phyloP scores from a whole-genome alignment of 139 green algal genomes.

The Tetradesmus lagerheimii region DNA sequence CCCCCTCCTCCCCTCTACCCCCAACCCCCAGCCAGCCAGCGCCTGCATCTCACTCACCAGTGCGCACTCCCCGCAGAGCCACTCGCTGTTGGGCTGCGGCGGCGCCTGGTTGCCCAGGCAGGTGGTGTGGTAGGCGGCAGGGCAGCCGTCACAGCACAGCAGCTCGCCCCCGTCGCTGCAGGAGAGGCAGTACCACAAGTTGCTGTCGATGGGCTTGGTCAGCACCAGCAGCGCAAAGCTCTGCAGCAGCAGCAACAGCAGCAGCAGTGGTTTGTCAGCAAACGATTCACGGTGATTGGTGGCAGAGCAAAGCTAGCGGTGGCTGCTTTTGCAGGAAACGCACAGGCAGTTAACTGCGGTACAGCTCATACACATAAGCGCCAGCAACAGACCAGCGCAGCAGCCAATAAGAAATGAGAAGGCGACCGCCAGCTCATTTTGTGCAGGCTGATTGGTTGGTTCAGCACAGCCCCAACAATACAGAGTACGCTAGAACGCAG shows the following conservation, averaged over 20 bases:
- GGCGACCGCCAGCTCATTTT: too few species aligned
- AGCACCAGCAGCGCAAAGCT: conserved; percentile 44
- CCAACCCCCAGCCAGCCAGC: not conserved
- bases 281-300: not conserved
- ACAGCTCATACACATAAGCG: too few species aligned
- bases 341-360: too few species aligned
- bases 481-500: too few species aligned
- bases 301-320: too few species aligned
- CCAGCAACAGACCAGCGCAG: too few species aligned
- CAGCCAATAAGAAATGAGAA: too few species aligned
- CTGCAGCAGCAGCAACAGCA: conserved; percentile 18
- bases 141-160: conserved; percentile 94
- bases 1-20: not conserved
- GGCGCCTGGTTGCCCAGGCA: conserved; percentile 67
- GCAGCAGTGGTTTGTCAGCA: not conserved
- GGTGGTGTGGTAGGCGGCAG: conserved; percentile 88
- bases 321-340: too few species aligned
- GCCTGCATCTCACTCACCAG: not conserved
- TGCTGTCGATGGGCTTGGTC: conserved; percentile 19
- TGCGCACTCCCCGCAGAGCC: conserved; percentile 30
- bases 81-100: conserved; percentile 13
- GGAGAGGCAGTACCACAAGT: conserved; percentile 43
- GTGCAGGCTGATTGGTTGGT: too few species aligned
- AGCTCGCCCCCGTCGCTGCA: conserved; percentile 59
- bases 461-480: too few species aligned